phyloP scores from a whole-genome alignment of 768 basidiomycete species.

The Hemileccinum impolitum region DNA sequence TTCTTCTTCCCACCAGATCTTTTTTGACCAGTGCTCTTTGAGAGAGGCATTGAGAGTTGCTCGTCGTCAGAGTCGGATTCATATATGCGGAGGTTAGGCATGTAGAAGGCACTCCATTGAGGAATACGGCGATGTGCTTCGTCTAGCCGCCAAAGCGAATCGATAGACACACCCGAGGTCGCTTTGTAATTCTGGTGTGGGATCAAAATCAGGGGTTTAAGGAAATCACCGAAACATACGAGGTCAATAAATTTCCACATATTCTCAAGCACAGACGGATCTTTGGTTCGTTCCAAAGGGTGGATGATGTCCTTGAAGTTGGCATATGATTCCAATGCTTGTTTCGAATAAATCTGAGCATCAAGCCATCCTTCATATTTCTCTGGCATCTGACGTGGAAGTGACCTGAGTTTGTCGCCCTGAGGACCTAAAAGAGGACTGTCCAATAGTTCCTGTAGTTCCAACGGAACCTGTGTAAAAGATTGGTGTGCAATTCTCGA shows the following conservation, averaged over 20 bases:
- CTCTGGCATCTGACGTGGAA: slow-evolving; percentile 52
- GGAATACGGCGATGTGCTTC: slow-evolving; percentile 50
- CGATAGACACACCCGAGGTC: slow-evolving; percentile 51
- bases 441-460: slow-evolving; percentile 65
- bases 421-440: slow-evolving; percentile 56
- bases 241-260: slow-evolving; percentile 65
- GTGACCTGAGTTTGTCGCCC: slow-evolving; percentile 49
- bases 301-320: slow-evolving; percentile 54
- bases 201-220: slow-evolving; percentile 2
- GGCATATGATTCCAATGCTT: slow-evolving; percentile 48
- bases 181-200: slow-evolving; percentile 55
- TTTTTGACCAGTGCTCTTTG: slow-evolving; percentile 15
- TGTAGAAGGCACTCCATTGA: slow-evolving; percentile 53
- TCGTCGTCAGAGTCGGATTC: slow-evolving; percentile 29
- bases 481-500: too few species aligned
- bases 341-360: slow-evolving; percentile 59
- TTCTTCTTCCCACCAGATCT: slow-evolving; percentile 26
- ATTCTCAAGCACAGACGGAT: slow-evolving; percentile 45
- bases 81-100: slow-evolving; percentile 16
- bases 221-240: slow-evolving; percentile 35
- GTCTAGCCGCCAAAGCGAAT: slow-evolving; percentile 61
- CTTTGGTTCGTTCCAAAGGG: slow-evolving; percentile 57
- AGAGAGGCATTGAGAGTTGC: slow-evolving; percentile 5
- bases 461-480: slow-evolving; percentile 51
- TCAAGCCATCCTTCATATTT: slow-evolving; percentile 66